A percentile compares a stretch with the other conserved stretches of the same genome.
phyloP scores from a whole-genome alignment of 208 protist species.

The Histomonas meleagridis region DNA sequence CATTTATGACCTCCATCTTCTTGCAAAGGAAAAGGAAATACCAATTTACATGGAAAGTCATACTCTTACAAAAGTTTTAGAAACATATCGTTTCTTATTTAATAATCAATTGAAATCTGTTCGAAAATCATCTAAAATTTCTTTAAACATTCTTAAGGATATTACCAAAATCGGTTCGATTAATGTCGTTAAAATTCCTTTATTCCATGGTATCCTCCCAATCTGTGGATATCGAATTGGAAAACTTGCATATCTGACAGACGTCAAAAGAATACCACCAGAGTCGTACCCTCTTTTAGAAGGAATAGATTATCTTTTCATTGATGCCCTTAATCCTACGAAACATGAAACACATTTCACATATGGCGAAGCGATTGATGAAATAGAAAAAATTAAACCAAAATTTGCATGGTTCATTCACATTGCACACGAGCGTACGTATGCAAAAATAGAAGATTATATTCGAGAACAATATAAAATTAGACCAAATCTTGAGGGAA shows the following conservation, averaged over 20 bases:
- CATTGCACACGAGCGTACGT: neutral
- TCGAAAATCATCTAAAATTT: neutral
- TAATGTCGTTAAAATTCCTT: neutral
- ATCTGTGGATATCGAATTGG: constrained; percentile 11
- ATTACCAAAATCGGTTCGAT: neutral
- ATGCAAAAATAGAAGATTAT: neutral
- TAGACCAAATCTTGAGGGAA: neutral
- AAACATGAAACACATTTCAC: neutral
- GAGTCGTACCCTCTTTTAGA: neutral
- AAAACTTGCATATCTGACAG: neutral
- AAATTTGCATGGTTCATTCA: neutral
- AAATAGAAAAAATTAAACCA: neutral
- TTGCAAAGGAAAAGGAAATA: neutral
- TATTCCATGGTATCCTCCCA: neutral
- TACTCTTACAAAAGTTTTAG: neutral
- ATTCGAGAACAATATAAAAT: neutral
- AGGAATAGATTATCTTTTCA: neutral
- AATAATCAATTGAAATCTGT: neutral
- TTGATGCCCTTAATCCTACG: neutral
- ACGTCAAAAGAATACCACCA: neutral
- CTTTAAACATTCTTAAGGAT: neutral
- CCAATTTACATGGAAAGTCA: neutral
- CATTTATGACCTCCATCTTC: neutral
- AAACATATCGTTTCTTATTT: neutral
- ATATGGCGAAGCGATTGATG: neutral